These are phyloP conservation scores for Mycena belliarum DNA, from an alignment of 768 basidiomycete genomes.

Conservation along the genomic window DNA sequence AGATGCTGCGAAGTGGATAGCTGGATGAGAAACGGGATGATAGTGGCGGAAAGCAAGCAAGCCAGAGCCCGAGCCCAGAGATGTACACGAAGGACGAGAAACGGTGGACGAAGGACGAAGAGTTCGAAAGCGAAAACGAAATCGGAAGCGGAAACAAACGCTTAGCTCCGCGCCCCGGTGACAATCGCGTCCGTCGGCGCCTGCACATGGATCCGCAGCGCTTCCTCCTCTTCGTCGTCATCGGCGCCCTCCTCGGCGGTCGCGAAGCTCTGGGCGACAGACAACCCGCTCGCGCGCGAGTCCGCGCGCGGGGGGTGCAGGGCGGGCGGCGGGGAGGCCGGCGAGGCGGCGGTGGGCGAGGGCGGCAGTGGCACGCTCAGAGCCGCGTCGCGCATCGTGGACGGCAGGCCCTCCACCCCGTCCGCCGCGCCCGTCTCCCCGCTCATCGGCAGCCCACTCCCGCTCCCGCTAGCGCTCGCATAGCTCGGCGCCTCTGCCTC, in stretches of 20 bases:
- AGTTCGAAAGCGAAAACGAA: too few relatives aligned
- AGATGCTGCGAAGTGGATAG: too few relatives aligned
- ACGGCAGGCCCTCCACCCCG: not conserved
- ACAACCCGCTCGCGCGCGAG: constrained; percentile 18
- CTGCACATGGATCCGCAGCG: constrained; percentile 4
- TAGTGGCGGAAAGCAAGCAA: too few relatives aligned
- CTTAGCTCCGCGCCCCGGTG: too few relatives aligned
- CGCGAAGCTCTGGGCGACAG: constrained; percentile 17
- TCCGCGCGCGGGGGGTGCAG: constrained; percentile 10
- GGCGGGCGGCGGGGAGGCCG: not conserved
- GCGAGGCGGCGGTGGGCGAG: not conserved
- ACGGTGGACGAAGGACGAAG: too few relatives aligned
- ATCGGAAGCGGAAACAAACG: too few relatives aligned
- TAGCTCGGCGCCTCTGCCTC: constrained; percentile 9
- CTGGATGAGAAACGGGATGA: too few relatives aligned
- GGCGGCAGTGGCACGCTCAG: too few relatives aligned
- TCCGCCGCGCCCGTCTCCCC: not conserved
- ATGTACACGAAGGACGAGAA: too few relatives aligned
- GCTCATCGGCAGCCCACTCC: not conserved
- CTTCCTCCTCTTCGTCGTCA: not conserved
- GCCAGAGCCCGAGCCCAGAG: too few relatives aligned
- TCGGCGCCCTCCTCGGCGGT: constrained; percentile 15
- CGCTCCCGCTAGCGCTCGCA: constrained; percentile 19
- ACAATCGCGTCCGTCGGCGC: constrained; percentile 18
- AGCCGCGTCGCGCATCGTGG: not conserved